These are phyloP conservation scores for Parachaetomium inaequale DNA, from an alignment of 495 filamentous ascomycete genomes.

Conservation along the genomic window DNA sequence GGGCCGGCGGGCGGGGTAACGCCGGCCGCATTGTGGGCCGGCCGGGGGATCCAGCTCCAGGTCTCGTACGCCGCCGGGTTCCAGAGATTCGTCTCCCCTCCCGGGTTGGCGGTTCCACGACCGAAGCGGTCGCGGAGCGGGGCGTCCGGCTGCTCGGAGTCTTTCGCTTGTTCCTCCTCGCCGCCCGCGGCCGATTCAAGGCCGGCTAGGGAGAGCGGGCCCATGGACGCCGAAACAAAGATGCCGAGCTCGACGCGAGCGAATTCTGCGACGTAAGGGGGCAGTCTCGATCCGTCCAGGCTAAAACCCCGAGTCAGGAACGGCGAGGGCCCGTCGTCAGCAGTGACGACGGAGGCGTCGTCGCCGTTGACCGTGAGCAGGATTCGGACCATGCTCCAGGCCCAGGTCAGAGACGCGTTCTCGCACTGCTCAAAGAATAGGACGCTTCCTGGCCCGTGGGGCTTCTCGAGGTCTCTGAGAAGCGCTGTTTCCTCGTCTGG, in stretches of 20 bases:
- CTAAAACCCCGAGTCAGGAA: neutral
- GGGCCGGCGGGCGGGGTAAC: too few relatives aligned
- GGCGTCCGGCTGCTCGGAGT: neutral
- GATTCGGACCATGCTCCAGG: neutral
- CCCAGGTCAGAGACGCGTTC: neutral
- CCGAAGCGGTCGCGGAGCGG: neutral
- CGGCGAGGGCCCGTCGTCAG: neutral
- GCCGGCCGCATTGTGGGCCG: too few relatives aligned
- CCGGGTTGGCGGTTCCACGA: neutral
- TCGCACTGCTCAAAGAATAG: neutral
- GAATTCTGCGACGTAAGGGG: neutral
- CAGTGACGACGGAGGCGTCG: neutral
- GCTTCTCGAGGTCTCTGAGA: neutral
- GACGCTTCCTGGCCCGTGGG: neutral
- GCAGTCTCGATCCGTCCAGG: constrained; percentile 1
- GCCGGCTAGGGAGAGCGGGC: neutral
- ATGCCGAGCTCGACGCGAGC: neutral
- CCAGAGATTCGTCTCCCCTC: neutral
- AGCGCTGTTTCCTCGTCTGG: constrained; percentile 4
- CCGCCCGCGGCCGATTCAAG: neutral
- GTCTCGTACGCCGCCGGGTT: neutral
- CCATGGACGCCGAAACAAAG: neutral
- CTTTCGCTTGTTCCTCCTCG: neutral
- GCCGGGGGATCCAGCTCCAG: too few relatives aligned
- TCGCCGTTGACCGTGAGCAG: neutral